Percentiles rank a stretch among this genome's conserved stretches.
These are phyloP conservation scores for Hygrocybe coccinea DNA, from an alignment of 768 basidiomycete species.

Conservation along the genomic window DNA sequence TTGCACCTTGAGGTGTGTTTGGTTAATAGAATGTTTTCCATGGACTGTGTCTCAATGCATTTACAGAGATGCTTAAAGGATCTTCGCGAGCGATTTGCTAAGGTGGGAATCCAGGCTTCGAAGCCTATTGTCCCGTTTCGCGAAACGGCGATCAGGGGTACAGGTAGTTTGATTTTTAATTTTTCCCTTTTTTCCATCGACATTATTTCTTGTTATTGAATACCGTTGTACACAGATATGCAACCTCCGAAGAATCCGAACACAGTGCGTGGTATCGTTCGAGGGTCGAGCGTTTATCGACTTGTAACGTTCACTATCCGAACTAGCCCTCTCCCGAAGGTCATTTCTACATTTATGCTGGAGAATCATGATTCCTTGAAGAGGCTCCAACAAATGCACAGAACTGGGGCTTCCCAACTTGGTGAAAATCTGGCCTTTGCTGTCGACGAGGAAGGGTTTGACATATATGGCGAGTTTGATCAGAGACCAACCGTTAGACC, in stretches of 20 bases:
- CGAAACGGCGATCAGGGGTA: conserved; percentile 82
- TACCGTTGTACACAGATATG: conserved; percentile 61
- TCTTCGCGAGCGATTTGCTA: conserved; percentile 90
- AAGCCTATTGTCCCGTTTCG: conserved; percentile 97
- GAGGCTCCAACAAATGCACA: conserved; percentile 49
- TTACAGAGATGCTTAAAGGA: conserved; percentile 92
- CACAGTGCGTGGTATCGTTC: conserved; percentile 72
- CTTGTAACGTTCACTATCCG: conserved; percentile 80
- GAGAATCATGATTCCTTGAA: conserved; percentile 64
- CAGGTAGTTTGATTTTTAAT: conserved; percentile 48
- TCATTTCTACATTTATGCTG: conserved; percentile 69
- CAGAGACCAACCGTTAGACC: conserved; percentile 60
- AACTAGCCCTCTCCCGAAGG: conserved; percentile 71
- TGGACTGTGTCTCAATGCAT: neutral
- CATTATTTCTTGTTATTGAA: neutral
- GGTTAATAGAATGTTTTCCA: neutral
- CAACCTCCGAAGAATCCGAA: conserved; percentile 69
- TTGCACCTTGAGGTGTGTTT: conserved; percentile 81
- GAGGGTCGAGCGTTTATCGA: conserved; percentile 60
- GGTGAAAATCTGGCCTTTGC: conserved; percentile 35
- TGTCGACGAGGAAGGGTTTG: conserved; percentile 36
- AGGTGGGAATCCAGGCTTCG: conserved; percentile 87
- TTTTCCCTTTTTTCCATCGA: no score
- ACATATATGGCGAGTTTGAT: conserved; percentile 54
- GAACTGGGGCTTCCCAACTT: conserved; percentile 24